Conservation (phyloP, 176 grass and related monocot genomes). For the Triticum monococcum region DNA sequence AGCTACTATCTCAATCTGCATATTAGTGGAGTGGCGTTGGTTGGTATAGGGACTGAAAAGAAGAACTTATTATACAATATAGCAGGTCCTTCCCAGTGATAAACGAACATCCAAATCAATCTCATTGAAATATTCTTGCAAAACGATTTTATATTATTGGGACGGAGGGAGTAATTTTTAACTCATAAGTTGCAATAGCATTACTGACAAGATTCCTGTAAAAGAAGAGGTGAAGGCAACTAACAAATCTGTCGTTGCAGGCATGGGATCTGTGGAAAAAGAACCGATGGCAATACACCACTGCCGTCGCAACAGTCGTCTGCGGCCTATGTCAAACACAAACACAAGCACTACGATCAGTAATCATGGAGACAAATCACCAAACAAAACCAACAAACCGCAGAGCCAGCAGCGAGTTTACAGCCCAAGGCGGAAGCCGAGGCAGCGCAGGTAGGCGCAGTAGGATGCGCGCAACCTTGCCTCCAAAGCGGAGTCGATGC, state of each 20-base stretch:
- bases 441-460: constrained; percentile 56
- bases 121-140: background rate
- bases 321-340: constrained; percentile 45
- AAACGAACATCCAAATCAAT: background rate
- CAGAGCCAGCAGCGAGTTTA: constrained; percentile 10
- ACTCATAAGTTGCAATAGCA: background rate
- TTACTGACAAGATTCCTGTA: background rate
- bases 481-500: constrained; percentile 57
- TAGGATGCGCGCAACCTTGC: constrained; percentile 61
- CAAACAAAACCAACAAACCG: background rate
- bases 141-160: too few species aligned
- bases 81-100: background rate
- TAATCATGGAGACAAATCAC: background rate
- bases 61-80: background rate
- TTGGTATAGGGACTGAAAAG: background rate
- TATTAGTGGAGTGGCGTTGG: background rate
- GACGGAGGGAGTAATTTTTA: background rate
- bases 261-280: constrained; percentile 67
- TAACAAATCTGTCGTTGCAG: constrained; percentile 70
- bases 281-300: constrained; percentile 68
- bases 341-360: background rate
- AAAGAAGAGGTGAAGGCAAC: constrained; percentile 21
- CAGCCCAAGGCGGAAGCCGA: constrained; percentile 53
- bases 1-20: constrained; percentile 6
- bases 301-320: constrained; percentile 49